Conservation (phyloP, 257 asterid species). For the Avicennia marina region DNA sequence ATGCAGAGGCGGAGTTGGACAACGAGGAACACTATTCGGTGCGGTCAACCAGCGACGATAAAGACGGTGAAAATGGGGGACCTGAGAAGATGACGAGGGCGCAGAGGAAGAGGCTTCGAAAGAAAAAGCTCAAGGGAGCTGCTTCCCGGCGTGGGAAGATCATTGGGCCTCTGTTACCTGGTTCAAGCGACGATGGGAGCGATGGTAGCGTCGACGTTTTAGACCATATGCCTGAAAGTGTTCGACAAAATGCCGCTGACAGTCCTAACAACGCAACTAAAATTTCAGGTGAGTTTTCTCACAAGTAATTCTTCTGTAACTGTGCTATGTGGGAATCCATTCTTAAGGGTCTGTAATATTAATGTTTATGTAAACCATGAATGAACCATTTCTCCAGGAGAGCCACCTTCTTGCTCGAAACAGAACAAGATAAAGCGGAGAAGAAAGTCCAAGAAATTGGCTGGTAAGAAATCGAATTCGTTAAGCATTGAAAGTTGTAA, state of each 20-base stretch:
- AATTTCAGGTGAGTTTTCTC: slow-evolving; percentile 17
- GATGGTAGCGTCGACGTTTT: not conserved
- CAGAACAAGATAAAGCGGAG: slow-evolving; percentile 45
- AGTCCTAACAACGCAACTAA: too few relatives aligned
- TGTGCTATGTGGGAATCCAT: not conserved
- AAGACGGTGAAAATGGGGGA: slow-evolving; percentile 15
- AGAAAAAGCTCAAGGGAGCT: slow-evolving; percentile 59
- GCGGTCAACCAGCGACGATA: slow-evolving; percentile 24
- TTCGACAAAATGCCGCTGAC: slow-evolving; percentile 44
- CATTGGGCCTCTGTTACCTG: slow-evolving; percentile 58
- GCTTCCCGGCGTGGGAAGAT: slow-evolving; percentile 41
- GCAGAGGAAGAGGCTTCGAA: slow-evolving; percentile 70
- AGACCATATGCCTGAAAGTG: slow-evolving; percentile 24
- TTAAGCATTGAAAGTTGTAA: slow-evolving; percentile 13
- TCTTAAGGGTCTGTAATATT: not conserved
- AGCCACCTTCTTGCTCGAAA: slow-evolving; percentile 23
- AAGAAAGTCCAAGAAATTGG: slow-evolving; percentile 54
- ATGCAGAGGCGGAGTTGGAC: slow-evolving; percentile 40
- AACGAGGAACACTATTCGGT: slow-evolving; percentile 23
- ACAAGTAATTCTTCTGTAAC: not conserved
- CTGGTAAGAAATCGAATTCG: slow-evolving; percentile 15
- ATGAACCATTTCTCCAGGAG: slow-evolving; percentile 20
- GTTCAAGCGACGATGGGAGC: not conserved
- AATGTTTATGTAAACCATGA: not conserved
- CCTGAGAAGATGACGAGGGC: slow-evolving; percentile 59